Evolutionary conservation across 176 grass and related monocot genomes (phyloP).

Genomic region (Calamus simplicifolius): DNA sequence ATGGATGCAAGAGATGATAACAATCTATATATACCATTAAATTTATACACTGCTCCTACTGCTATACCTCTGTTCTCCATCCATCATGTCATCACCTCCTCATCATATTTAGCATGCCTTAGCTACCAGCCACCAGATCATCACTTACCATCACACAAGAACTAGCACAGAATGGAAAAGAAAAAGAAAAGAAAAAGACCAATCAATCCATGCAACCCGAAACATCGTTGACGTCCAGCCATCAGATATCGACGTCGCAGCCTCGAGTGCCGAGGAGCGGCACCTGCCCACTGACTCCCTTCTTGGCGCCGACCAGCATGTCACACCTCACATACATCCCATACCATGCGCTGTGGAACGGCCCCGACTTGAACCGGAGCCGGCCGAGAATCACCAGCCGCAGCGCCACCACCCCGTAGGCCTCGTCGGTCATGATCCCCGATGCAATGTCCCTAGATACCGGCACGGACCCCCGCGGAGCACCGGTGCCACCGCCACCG

Average conservation of each 20-base stretch:
- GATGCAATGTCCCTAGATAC: constrained; percentile 37
- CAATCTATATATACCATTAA: too few species aligned
- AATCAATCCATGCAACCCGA: too few species aligned
- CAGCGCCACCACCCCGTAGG: constrained; percentile 43
- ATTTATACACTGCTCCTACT: too few species aligned
- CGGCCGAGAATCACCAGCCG: constrained; percentile 66
- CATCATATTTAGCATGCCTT: too few species aligned
- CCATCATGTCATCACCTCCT: too few species aligned
- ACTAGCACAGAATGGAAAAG: too few species aligned
- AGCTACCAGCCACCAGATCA: too few species aligned
- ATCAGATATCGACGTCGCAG: constrained; percentile 56
- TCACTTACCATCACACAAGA: too few species aligned
- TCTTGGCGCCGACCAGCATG: constrained; percentile 43
- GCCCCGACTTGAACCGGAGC: constrained; percentile 47
- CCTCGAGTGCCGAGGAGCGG: constrained; percentile 47
- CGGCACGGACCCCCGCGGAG: constrained; percentile 23
- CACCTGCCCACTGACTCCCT: constrained; percentile 11
- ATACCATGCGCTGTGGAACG: constrained; percentile 48
- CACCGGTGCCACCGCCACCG: constrained; percentile 33
- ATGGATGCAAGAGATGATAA: too few species aligned
- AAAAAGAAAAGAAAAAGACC: too few species aligned
- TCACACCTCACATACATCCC: constrained; percentile 69
- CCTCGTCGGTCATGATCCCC: constrained; percentile 47
- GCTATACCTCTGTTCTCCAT: too few species aligned
- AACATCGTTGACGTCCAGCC: too few species aligned